phyloP scores from a whole-genome alignment of 345 rosid genomes.

The Rhodamnia argentea region DNA sequence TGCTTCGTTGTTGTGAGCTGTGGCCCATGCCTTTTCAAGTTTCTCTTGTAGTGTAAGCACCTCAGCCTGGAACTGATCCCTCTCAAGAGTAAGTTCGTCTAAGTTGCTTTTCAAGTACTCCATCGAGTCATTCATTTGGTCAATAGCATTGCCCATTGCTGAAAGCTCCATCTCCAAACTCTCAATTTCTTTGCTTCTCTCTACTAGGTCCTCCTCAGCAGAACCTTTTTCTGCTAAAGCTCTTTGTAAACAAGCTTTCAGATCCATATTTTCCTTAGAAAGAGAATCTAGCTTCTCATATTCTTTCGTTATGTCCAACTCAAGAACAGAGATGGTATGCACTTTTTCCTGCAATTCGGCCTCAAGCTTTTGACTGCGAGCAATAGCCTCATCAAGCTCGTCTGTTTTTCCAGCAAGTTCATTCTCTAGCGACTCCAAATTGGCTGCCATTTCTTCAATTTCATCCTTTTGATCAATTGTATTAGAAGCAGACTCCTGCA shows the following conservation, averaged over 20 bases:
- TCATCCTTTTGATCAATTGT: slow-evolving; percentile 73
- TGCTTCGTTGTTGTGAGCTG: slow-evolving; percentile 54
- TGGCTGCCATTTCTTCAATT: slow-evolving; percentile 51
- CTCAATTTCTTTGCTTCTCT: slow-evolving; percentile 36
- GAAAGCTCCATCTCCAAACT: slow-evolving; percentile 66
- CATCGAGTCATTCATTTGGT: slow-evolving; percentile 45
- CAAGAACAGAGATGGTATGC: slow-evolving; percentile 35
- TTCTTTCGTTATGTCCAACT: slow-evolving; percentile 26
- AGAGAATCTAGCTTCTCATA: slow-evolving; percentile 17
- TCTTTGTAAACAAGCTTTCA: slow-evolving; percentile 41
- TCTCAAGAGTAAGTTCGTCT: slow-evolving; percentile 40
- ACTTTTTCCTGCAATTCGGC: slow-evolving; percentile 57
- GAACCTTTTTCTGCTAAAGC: slow-evolving; percentile 33
- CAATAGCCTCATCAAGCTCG: slow-evolving; percentile 49
- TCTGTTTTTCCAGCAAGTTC: slow-evolving; percentile 46
- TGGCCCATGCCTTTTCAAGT: slow-evolving; percentile 36
- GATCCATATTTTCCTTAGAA: slow-evolving; percentile 37
- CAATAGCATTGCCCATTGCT: slow-evolving; percentile 42
- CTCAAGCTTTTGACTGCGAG: slow-evolving; percentile 41
- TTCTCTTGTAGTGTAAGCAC: slow-evolving; percentile 48
- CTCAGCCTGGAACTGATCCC: slow-evolving; percentile 49
- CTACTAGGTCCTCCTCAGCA: slow-evolving; percentile 43
- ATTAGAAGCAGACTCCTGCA: slow-evolving; percentile 88
- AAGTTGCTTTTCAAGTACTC: slow-evolving; percentile 41
- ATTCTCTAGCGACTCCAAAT: slow-evolving; percentile 58